These are phyloP conservation scores for Coemansia aciculifera DNA, from an alignment of 192 early-diverging fungal species.

Conservation along the genomic window DNA sequence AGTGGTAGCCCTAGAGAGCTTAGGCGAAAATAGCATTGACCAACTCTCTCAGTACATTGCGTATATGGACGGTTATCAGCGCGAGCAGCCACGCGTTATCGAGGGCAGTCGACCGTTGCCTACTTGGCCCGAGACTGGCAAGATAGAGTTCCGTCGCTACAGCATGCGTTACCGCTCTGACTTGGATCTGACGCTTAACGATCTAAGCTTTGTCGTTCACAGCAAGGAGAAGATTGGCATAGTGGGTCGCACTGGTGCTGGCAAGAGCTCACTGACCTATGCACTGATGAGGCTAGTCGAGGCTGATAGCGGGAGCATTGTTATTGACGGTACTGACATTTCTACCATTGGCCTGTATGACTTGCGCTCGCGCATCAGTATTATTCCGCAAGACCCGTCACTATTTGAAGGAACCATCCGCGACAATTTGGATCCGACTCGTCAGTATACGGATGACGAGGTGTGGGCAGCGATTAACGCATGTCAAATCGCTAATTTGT, in stretches of 20 bases:
- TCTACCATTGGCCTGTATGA: slow-evolving; percentile 56
- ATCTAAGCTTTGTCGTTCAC: slow-evolving; percentile 59
- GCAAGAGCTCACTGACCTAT: slow-evolving; percentile 63
- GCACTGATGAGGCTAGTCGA: slow-evolving; percentile 70
- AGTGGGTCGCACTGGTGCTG: slow-evolving; percentile 83
- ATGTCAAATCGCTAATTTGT: slow-evolving; percentile 21
- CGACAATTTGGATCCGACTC: slow-evolving; percentile 70
- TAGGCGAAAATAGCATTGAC: background rate
- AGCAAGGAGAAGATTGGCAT: slow-evolving; percentile 74
- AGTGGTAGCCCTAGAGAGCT: background rate
- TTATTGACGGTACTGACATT: slow-evolving; percentile 65
- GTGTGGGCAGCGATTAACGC: slow-evolving; percentile 65
- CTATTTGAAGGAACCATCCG: slow-evolving; percentile 66
- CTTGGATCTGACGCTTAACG: slow-evolving; percentile 5
- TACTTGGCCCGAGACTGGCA: slow-evolving; percentile 67
- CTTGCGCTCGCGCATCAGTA: slow-evolving; percentile 60
- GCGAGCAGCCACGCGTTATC: slow-evolving; percentile 67
- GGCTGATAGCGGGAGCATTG: slow-evolving; percentile 52
- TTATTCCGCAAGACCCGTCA: slow-evolving; percentile 72
- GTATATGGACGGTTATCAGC: background rate
- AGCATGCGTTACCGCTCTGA: slow-evolving; percentile 12
- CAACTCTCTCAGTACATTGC: background rate
- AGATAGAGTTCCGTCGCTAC: slow-evolving; percentile 56
- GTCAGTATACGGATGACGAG: slow-evolving; percentile 56
- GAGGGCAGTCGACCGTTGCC: slow-evolving; percentile 54